Base-by-base conservation (phyloP, 179 eudicot species). In the Vitellaria paradoxa region DNA sequence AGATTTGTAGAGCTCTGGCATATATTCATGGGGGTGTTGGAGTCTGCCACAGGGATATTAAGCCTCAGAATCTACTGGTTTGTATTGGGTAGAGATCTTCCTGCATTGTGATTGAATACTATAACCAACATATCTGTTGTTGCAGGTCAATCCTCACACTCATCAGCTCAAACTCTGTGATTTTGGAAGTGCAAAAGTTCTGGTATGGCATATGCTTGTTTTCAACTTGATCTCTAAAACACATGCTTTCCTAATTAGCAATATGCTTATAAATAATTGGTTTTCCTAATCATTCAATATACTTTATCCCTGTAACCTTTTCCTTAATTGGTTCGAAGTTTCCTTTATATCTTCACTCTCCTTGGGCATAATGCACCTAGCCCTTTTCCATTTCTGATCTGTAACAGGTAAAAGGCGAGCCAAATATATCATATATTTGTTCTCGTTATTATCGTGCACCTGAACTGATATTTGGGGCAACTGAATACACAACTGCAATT, bases 381-480 rank as follows among this genome's bases (percentile, higher is more conserved):
- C 5, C 52, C 12, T 7, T 52, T 75, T 21, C 65, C 11, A 8
- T 70, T 20, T 57, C 0, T 61, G 65, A 9, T 74, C 68, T 77
- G 61, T 52, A 68, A 76, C 85, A 87, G 94, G 88, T 85, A 23
- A 87, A 88, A 82, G 94, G 92, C 37, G 90, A 90, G 72, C 87
- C 92, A 69, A 88, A 90, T 74, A 87, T 88, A 74, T 87, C 94
- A 13, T 90, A 90, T 55, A 90, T 90, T n/a, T 90, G 92, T 81
- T 88, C 93, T 75, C 83, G 93, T 68, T 90, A 90, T 80, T 90
- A 90, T 74, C 84, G 93, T 74, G 93, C 93, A 71, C 94, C 94
- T 8, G 92, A 90, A 87, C 87, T 87, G 37, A 90, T 90, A 79
- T 90, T 88, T 75, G 93, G 93, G 45, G 90, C 93, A 7, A 87